Percentiles rank a stretch among this genome's conserved stretches.
phyloP scores from a whole-genome alignment of 2,329 filamentous ascomycete species.

The Rhynchosporium agropyri region DNA sequence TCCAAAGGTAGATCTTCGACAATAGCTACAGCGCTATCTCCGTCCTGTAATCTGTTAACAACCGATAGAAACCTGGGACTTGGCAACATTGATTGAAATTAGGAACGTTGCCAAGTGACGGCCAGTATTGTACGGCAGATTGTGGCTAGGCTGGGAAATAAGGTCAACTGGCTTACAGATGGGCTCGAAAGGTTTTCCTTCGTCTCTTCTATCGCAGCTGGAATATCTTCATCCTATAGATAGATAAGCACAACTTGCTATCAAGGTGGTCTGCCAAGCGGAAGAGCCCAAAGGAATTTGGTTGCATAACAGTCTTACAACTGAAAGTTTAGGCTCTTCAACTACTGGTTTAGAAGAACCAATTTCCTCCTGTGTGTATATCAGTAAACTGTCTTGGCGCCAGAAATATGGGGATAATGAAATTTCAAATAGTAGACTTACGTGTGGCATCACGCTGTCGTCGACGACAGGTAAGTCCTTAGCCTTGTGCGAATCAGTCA shows the following conservation, averaged over 20 bases:
- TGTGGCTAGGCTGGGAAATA: too few species aligned
- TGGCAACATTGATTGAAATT: background rate
- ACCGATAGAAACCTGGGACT: background rate
- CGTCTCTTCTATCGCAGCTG: background rate
- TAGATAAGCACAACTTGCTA: background rate
- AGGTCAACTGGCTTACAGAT: background rate
- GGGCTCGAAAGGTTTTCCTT: background rate
- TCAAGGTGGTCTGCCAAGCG: background rate
- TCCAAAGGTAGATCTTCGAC: background rate
- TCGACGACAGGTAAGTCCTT: slow-evolving; percentile 10
- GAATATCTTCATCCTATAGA: background rate
- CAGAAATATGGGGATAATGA: background rate
- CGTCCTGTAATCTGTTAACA: background rate
- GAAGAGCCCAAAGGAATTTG: too few species aligned
- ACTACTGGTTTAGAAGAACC: background rate
- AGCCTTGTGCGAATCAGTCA: background rate
- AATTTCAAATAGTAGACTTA: background rate
- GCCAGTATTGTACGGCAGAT: background rate
- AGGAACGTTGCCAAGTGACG: too few species aligned
- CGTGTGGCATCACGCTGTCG: background rate
- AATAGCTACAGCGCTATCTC: background rate
- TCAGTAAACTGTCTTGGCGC: background rate
- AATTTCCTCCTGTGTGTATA: background rate
- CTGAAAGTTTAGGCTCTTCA: background rate
- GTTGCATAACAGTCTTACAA: too few species aligned